phyloP scores from a whole-genome alignment of 73 alveolate genomes.

The Uronychia setigera region DNA sequence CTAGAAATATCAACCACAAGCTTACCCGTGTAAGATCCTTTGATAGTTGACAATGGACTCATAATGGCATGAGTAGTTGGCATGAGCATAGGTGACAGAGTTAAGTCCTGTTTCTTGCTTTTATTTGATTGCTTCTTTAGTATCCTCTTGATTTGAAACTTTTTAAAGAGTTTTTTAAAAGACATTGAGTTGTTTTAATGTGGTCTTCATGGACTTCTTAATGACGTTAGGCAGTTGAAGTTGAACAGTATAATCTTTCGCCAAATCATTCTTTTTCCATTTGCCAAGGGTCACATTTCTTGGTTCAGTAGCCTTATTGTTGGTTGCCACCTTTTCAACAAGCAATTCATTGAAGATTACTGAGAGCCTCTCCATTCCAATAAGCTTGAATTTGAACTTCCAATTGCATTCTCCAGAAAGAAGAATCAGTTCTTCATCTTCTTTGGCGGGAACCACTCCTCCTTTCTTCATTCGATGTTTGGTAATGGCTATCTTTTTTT shows the following conservation, averaged over 20 bases:
- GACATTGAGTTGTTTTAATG: too few relatives aligned
- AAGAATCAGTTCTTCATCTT: conserved; percentile 17
- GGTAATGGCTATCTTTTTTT: conserved; percentile 33
- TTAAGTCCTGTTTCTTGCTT: background rate
- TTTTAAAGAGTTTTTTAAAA: too few relatives aligned
- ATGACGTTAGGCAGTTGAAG: too few relatives aligned
- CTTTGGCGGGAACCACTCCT: conserved; percentile 30
- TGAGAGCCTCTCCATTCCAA: conserved; percentile 53
- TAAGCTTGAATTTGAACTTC: conserved; percentile 50
- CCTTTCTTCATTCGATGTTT: conserved; percentile 37
- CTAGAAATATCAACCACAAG: background rate
- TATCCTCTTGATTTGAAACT: background rate
- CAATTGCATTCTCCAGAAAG: conserved; percentile 59
- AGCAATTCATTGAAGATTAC: conserved; percentile 49
- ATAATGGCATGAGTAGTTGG: conserved; percentile 17
- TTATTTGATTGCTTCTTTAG: background rate
- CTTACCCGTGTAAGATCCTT: background rate
- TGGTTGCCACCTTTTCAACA: conserved; percentile 49
- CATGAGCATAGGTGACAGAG: background rate
- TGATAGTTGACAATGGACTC: background rate
- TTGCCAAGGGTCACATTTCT: conserved; percentile 56
- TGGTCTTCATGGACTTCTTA: too few relatives aligned
- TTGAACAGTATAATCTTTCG: too few relatives aligned
- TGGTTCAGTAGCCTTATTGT: conserved; percentile 54
- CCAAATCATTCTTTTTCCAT: conserved; percentile 4